Evolutionary conservation across 345 rosid genomes (phyloP).

Genomic region (Eucalyptus tenuipes): DNA sequence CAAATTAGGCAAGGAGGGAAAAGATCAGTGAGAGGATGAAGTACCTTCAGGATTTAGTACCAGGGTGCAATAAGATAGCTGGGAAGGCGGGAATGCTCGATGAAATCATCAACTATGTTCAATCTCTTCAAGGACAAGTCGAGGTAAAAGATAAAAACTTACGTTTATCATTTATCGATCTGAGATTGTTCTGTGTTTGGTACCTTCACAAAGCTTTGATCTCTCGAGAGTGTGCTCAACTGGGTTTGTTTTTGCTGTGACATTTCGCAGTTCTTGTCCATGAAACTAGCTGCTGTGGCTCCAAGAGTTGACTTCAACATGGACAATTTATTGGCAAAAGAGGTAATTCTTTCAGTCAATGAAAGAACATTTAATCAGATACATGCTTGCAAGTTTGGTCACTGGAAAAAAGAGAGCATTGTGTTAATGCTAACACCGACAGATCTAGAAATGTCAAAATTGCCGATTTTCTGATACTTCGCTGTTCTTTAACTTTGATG

Average conservation of each 20-base stretch:
- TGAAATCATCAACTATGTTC: conserved; percentile 72
- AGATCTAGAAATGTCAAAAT: neutral
- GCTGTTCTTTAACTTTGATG: neutral
- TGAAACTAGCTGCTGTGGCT: conserved; percentile 51
- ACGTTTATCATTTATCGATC: neutral
- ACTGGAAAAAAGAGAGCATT: neutral
- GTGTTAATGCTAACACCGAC: neutral
- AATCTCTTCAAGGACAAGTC: conserved; percentile 68
- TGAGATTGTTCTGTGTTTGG: neutral
- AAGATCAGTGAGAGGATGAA: conserved; percentile 76
- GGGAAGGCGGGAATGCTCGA: conserved; percentile 87
- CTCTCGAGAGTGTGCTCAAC: neutral
- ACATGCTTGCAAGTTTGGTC: neutral
- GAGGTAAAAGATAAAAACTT: conserved; percentile 25
- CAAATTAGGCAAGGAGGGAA: conserved; percentile 74
- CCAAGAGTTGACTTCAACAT: conserved; percentile 40
- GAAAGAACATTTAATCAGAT: neutral
- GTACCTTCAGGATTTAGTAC: conserved; percentile 67
- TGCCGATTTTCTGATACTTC: neutral
- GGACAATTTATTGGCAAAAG: conserved; percentile 36
- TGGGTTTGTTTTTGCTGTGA: neutral
- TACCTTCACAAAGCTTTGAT: neutral
- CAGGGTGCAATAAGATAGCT: conserved; percentile 52
- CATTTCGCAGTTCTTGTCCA: conserved; percentile 44
- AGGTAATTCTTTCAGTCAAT: conserved; percentile 15